Base-by-base conservation (phyloP, 192 early-diverging fungal species). In the Linnemannia exigua region DNA sequence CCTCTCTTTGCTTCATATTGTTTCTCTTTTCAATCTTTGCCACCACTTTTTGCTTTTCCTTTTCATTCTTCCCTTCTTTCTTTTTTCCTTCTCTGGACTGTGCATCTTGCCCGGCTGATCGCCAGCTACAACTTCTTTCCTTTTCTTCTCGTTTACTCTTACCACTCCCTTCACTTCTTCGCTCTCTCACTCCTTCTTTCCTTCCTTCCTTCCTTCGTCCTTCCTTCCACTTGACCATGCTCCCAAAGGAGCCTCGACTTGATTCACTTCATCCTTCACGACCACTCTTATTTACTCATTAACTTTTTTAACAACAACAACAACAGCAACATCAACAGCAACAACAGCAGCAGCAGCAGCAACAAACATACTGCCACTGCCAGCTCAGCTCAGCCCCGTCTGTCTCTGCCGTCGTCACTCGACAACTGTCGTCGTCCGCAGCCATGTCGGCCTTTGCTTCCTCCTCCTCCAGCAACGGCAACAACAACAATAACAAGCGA, bases 231-330 rank as follows among this genome's bases (percentile, higher is more conserved):
- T 31, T 63, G 58, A 63, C 25, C n/a, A 63, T 63, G 58, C 58
- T 63, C 58, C 58, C 58, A 33, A 63, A 63, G 58, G 58, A 63
- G 58, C 14, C 25, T 31, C 58, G 31, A 63, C 58, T 63, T 63
- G 25, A 63, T 31, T 63, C 58, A 15, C 12, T 54, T 25, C 12
- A 31, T 54, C 50, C 17, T 22, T 22, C 52, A 14, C 52, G 33
- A 14, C 16, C 61, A n/a, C 36, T 38, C 25, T 7, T 75, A 28
- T 37, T 44, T 41, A 7, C 35, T 75, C 58, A 74, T 35, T 37
- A 31, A 63, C 58, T 63, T 3, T 63, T 14, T 11, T 58, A 25
- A n/a, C 28, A 6, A 44, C 41, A 44, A 44, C 41, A 63, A 33
- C 28, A 63, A 63, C 22, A 58, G 9, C 52, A 51, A 5, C 50